Conservation (phyloP, 2,329 filamentous ascomycete species). For the Alternaria angustiovoidea region DNA sequence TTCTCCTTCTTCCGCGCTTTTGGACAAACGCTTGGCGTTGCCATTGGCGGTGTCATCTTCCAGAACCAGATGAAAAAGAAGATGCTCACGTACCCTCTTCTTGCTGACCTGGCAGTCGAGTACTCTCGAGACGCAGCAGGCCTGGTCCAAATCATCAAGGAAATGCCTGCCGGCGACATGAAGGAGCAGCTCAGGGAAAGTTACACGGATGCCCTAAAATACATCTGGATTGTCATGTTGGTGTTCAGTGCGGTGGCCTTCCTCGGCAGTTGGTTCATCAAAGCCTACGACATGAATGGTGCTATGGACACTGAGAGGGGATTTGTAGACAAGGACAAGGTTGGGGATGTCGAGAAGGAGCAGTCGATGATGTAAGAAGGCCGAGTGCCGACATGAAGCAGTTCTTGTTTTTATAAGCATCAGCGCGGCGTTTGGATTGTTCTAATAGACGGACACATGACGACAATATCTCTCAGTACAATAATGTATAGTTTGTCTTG, state of each 20-base stretch:
- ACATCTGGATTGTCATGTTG: slow-evolving; percentile 65
- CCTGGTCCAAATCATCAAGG: slow-evolving; percentile 66
- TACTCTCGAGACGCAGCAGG: slow-evolving; percentile 67
- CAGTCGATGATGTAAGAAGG: slow-evolving; percentile 5
- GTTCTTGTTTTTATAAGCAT: slow-evolving; percentile 8
- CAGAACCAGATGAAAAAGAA: slow-evolving; percentile 69
- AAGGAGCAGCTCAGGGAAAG: slow-evolving; percentile 53
- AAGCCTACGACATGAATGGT: slow-evolving; percentile 56
- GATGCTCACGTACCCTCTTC: slow-evolving; percentile 57
- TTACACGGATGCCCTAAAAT: slow-evolving; percentile 63
- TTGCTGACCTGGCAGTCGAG: slow-evolving; percentile 57
- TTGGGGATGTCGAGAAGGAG: slow-evolving; percentile 31
- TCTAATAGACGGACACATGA: background rate
- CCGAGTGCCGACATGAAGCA: background rate
- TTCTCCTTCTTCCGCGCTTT: slow-evolving; percentile 72
- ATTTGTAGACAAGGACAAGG: slow-evolving; percentile 51
- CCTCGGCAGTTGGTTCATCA: slow-evolving; percentile 61
- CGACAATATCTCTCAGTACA: background rate
- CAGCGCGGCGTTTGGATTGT: slow-evolving; percentile 7
- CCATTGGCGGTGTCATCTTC: slow-evolving; percentile 73
- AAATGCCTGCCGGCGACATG: slow-evolving; percentile 59
- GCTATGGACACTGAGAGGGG: slow-evolving; percentile 60
- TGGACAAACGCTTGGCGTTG: slow-evolving; percentile 71
- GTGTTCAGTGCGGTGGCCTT: slow-evolving; percentile 62
- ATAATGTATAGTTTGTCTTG: background rate